Evolutionary conservation across 1,284 basidiomycete species (phyloP).

Genomic region (Cryptococcus sp.): DNA sequence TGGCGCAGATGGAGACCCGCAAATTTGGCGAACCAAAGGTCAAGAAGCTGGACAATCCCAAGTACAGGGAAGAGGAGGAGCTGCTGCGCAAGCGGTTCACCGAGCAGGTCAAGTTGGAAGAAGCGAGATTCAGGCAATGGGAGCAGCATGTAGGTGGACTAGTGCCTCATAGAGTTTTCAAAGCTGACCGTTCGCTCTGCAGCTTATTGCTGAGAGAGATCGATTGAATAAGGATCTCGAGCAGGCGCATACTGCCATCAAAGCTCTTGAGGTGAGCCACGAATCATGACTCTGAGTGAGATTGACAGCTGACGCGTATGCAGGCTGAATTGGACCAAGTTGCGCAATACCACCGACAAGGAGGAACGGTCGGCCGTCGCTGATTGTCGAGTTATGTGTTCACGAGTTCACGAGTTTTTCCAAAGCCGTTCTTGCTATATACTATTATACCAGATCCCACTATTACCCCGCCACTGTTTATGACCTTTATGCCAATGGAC

Average conservation of each 20-base stretch:
- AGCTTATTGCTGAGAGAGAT: conserved; percentile 95
- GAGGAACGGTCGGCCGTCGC: conserved; percentile 47
- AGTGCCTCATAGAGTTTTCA: background rate
- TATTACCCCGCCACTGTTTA: conserved; percentile 4
- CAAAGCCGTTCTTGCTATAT: too few relatives aligned
- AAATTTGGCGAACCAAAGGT: conserved; percentile 99
- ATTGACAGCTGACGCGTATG: background rate
- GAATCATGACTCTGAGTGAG: background rate
- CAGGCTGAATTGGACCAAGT: conserved; percentile 79
- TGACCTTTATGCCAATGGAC: conserved; percentile 13
- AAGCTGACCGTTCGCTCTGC: conserved; percentile 1
- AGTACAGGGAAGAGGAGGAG: conserved; percentile 99
- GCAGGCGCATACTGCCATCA: conserved; percentile 87
- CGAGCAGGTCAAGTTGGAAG: conserved; percentile 99
- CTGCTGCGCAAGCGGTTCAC: conserved; percentile 94
- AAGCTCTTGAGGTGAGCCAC: conserved; percentile 67
- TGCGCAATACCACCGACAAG: conserved; percentile 71
- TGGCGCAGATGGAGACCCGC: conserved; percentile 99
- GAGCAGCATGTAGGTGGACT: conserved; percentile 82
- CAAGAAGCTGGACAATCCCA: conserved; percentile 98
- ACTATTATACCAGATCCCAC: background rate
- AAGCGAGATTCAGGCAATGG: conserved; percentile 97
- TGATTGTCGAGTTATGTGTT: conserved; percentile 7
- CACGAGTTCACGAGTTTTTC: background rate
- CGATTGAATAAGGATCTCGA: conserved; percentile 93